Evolutionary conservation across 1,284 basidiomycete genomes (phyloP), one percentile per base, ranked within the genome.

Genomic region (Heterobasidion annosum): DNA sequence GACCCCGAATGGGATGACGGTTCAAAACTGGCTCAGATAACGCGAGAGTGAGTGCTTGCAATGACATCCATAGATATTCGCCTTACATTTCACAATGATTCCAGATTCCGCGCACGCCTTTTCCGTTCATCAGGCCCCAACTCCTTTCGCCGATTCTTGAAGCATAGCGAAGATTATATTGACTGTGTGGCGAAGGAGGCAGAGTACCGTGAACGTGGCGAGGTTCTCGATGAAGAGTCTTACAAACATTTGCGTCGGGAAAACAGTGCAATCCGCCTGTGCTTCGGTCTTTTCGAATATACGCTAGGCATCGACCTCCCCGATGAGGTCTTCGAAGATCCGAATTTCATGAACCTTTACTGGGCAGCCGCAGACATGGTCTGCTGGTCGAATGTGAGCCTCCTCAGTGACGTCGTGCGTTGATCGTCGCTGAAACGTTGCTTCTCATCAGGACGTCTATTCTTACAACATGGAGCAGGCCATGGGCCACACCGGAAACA

Each of bases 401-500:
- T 57, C 53, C 10, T 35, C 46, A 8, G 54, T 51, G 45, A 37
- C 16, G 43, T 54, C 40, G 43, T 13, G 15, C 18, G 13, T 42
- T 3, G 18, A 43, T 42, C 34, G n/a, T 9, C 15, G 45, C 34
- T 59, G 33, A 59, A 43, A 2, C 19, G 48, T 42, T 8, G 25
- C 12, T 47, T 13, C 3, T 52, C 47, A 57, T 33, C 58, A 85
- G 85, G 84, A 87, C 54, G 69, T 86, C 12, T 86, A 85, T 62
- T 86, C 83, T 8, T 88, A 86, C 67, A 80, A 84, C 64, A 81
- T 83, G 76, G 84, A 88, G 62, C 81, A 85, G 63, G 76, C 81
- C 43, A 83, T 81, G 65, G 84, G 83, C n/a, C 78, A 79, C 55
- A 74, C 71, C 16, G 78, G 78, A 49, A 84, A 83, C 63, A 87